Conservation (phyloP, 768 basidiomycete species). For the Amanita molliuscula region DNA sequence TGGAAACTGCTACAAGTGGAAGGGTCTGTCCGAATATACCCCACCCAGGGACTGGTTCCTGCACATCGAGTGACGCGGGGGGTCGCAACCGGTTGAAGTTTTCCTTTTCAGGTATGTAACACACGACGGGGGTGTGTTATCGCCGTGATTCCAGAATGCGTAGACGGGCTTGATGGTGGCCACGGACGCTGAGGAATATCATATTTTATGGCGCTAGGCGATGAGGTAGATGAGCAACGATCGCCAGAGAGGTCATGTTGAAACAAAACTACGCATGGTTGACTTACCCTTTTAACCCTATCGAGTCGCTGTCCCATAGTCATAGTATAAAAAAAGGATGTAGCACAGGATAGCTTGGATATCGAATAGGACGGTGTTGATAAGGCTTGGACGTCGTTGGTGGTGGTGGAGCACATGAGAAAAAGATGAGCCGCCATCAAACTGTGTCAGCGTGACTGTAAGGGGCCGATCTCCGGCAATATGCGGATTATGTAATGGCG, state of each 20-base stretch:
- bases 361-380: background rate
- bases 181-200: background rate
- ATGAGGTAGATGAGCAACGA: background rate
- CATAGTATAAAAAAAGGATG: background rate
- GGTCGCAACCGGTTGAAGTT: background rate
- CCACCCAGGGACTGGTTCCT: background rate
- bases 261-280: background rate
- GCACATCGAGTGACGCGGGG: background rate
- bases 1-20: background rate
- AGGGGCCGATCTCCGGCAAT: too few relatives aligned
- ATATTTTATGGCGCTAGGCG: background rate
- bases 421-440: background rate
- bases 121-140: background rate
- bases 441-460: background rate
- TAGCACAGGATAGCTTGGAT: background rate
- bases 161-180: background rate
- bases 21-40: constrained; percentile 1
- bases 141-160: background rate
- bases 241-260: background rate
- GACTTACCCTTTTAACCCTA: background rate
- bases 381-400: background rate
- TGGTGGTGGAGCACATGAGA: background rate
- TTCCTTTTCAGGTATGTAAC: background rate
- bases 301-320: background rate
- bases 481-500: too few relatives aligned